Evolutionary conservation across 805 yeast species (phyloP).

Genomic region (Ogataea ganodermae): DNA sequence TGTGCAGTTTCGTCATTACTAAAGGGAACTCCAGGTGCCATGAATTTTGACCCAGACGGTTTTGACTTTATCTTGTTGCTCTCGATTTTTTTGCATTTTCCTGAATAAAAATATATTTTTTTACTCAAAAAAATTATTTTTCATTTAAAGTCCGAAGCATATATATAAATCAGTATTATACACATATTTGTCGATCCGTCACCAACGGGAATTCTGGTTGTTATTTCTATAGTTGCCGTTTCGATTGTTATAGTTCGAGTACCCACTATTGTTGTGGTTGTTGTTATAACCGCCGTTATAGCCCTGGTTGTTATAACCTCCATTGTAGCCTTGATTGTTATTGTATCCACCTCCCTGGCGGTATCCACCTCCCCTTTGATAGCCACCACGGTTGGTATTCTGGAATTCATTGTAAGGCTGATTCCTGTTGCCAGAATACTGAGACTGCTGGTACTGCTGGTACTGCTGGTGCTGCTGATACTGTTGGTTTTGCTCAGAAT

Average conservation of each 20-base stretch:
- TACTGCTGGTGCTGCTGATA: conserved; percentile 14
- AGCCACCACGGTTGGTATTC: conserved; percentile 10
- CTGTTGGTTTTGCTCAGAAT: conserved; percentile 17
- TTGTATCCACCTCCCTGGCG: not conserved
- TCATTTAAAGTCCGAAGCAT: not conserved
- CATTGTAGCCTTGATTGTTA: conserved; percentile 9
- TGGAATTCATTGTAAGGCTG: conserved; percentile 23
- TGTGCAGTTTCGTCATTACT: conserved; percentile 20
- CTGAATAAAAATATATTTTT: not conserved
- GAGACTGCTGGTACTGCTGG: conserved; percentile 9
- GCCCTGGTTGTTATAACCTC: conserved; percentile 11
- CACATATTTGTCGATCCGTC: not conserved
- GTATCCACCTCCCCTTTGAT: conserved; percentile 1
- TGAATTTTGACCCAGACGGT: not conserved
- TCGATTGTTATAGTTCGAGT: conserved; percentile 12
- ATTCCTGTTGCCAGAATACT: conserved; percentile 7
- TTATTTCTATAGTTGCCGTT: conserved; percentile 2
- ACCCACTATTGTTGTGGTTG: conserved; percentile 7
- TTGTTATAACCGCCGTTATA: not conserved
- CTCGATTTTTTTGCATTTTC: not conserved
- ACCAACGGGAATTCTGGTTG: conserved; percentile 9
- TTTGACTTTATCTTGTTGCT: not conserved
- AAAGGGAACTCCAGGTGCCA: no score
- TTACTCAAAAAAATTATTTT: not conserved
- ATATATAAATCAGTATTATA: not conserved